These are phyloP conservation scores for Coemansia guatemalensis DNA, from an alignment of 192 early-diverging fungal genomes.

Conservation along the genomic window DNA sequence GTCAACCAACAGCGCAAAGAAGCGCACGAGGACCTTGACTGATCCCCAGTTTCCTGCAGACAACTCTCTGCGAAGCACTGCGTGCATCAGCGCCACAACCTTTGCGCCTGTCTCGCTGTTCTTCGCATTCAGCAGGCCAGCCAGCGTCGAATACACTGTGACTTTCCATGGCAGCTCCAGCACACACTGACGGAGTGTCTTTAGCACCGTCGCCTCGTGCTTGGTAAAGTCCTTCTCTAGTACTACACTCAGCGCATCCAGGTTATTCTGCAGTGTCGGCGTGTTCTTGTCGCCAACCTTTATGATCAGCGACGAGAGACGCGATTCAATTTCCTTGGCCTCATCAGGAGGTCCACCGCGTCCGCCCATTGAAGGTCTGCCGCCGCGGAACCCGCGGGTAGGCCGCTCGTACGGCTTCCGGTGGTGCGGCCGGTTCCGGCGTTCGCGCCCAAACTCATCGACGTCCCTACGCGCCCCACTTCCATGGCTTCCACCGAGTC, in stretches of 20 bases:
- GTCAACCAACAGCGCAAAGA: constrained; percentile 78
- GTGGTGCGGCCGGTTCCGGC: constrained; percentile 38
- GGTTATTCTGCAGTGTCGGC: constrained; percentile 61
- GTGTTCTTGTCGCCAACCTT: constrained; percentile 75
- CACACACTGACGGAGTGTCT: constrained; percentile 54
- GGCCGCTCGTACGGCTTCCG: constrained; percentile 55
- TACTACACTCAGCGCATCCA: constrained; percentile 67
- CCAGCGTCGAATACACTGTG: constrained; percentile 73
- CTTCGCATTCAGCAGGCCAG: constrained; percentile 79
- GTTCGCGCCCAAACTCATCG: constrained; percentile 56
- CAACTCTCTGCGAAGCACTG: constrained; percentile 59
- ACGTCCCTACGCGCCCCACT: constrained; percentile 35
- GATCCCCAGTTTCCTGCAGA: constrained; percentile 62
- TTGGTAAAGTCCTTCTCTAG: constrained; percentile 70
- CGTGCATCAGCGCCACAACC: constrained; percentile 62
- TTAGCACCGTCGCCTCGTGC: constrained; percentile 61
- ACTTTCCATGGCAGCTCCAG: constrained; percentile 48
- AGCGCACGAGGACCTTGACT: constrained; percentile 77
- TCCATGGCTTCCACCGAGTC: constrained; percentile 39
- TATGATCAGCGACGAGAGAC: constrained; percentile 68
- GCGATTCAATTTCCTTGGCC: constrained; percentile 63
- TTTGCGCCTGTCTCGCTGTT: constrained; percentile 62
- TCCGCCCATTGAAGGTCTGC: constrained; percentile 9
- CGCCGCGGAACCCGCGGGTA: constrained; percentile 22
- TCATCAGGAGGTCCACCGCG: constrained; percentile 33